Conservation (phyloP, 1,139 yeast genomes). For the Debaryomycetaceae sp. region DNA sequence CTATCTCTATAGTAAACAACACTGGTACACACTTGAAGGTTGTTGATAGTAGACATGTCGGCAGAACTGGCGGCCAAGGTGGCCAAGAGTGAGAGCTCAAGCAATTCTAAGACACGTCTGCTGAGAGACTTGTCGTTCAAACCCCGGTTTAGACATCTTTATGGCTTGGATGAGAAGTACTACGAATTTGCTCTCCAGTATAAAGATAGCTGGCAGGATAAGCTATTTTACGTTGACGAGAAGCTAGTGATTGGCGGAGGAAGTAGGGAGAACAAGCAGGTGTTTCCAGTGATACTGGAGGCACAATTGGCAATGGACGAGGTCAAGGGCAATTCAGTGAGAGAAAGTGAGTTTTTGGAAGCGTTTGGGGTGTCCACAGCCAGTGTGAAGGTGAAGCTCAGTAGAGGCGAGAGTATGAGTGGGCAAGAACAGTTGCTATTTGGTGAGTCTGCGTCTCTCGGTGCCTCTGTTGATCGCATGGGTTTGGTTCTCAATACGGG, state of each 20-base stretch:
- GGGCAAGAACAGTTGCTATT: slow-evolving; percentile 1
- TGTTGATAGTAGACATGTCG: not conserved
- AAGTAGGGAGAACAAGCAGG: not conserved
- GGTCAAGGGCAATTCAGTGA: not conserved
- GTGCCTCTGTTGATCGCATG: slow-evolving; percentile 22
- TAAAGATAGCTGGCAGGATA: slow-evolving; percentile 33
- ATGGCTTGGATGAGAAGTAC: slow-evolving; percentile 30
- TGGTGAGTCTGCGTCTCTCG: slow-evolving; percentile 8
- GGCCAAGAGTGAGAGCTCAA: not conserved
- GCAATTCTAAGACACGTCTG: slow-evolving; percentile 3
- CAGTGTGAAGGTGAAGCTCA: not conserved
- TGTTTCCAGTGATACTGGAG: not conserved
- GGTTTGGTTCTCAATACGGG: slow-evolving; percentile 54
- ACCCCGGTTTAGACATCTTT: slow-evolving; percentile 31
- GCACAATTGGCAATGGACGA: not conserved
- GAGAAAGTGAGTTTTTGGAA: not conserved
- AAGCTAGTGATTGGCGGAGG: slow-evolving; percentile 6
- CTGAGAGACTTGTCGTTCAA: slow-evolving; percentile 30
- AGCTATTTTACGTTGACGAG: slow-evolving; percentile 32
- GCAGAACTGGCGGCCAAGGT: not conserved
- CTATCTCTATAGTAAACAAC: not conserved
- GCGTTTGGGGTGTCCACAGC: not conserved
- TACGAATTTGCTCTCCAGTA: slow-evolving; percentile 25
- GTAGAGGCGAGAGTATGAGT: not conserved
- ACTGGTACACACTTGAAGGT: not conserved